These are phyloP conservation scores for Paulownia fortunei DNA, from an alignment of 257 asterid species.

Conservation along the genomic window DNA sequence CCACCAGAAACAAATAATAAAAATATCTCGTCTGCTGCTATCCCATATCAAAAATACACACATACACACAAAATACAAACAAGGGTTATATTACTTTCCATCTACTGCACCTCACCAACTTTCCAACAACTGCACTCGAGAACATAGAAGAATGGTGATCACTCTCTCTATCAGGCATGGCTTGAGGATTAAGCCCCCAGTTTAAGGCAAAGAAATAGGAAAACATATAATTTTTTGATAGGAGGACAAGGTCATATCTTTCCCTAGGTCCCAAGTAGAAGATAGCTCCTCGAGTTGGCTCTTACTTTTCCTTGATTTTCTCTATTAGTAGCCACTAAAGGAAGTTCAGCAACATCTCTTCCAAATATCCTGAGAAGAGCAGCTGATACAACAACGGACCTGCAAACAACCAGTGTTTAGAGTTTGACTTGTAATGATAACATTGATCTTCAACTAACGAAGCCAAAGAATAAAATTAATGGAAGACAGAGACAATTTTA, in stretches of 20 bases:
- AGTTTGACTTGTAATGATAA: neutral
- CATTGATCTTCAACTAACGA: neutral
- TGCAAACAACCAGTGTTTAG: slow-evolving; percentile 38
- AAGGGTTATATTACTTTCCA: no score
- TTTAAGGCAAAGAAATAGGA: neutral
- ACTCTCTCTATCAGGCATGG: no score
- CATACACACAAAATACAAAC: no score
- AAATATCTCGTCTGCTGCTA: no score
- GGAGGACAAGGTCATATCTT: neutral
- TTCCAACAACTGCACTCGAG: neutral
- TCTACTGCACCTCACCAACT: no score
- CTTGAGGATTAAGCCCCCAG: neutral
- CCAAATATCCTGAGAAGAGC: slow-evolving; percentile 95
- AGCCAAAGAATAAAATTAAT: neutral
- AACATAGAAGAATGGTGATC: neutral
- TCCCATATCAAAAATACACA: no score
- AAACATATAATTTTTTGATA: neutral
- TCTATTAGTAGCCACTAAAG: slow-evolving; percentile 91
- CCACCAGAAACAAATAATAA: no score
- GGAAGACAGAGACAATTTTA: slow-evolving; percentile 10
- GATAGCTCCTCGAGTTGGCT: neutral
- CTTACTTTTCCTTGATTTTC: slow-evolving; percentile 94
- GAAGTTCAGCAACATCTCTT: slow-evolving; percentile 93
- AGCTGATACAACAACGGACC: slow-evolving; percentile 93
- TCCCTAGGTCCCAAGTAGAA: neutral